Conservation (phyloP, 257 asterid species). For the Voacanga thouarsii region DNA sequence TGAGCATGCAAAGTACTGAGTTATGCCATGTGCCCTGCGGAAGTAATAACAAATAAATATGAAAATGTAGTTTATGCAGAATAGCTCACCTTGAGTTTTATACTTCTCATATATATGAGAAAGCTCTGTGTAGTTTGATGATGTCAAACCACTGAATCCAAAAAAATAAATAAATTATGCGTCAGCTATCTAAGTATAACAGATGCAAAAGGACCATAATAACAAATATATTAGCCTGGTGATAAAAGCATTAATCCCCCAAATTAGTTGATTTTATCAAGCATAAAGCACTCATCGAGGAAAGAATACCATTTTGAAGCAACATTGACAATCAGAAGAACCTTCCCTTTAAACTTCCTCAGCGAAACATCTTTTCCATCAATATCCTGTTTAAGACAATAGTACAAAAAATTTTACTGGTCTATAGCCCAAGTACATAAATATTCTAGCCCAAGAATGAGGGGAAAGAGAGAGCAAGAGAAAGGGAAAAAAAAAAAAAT, state of each 20-base stretch:
- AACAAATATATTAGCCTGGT: not conserved
- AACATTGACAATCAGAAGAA: conserved; percentile 81
- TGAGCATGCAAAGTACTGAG: not conserved
- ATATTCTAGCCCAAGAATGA: not conserved
- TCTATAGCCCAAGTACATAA: not conserved
- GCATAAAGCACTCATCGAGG: not conserved
- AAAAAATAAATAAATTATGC: conserved; percentile 19
- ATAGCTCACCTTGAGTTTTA: conserved; percentile 78
- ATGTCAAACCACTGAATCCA: conserved; percentile 79
- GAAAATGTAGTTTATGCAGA: not conserved
- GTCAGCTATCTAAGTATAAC: conserved; percentile 28
- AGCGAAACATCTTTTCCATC: conserved; percentile 79
- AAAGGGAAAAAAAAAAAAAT: not conserved
- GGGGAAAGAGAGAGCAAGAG: too few species aligned
- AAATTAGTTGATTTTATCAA: not conserved
- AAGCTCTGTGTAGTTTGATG: conserved; percentile 86
- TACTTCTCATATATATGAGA: conserved; percentile 70
- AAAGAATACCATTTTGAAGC: conserved; percentile 83
- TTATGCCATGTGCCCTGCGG: not conserved
- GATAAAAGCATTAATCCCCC: not conserved
- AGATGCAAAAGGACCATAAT: not conserved
- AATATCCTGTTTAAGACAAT: conserved; percentile 55
- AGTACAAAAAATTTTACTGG: not conserved
- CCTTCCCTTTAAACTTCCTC: conserved; percentile 72
- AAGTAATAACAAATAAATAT: not conserved